Conservation (phyloP, 176 grass and related monocot species). For the maize (Zea mays) region DNA sequence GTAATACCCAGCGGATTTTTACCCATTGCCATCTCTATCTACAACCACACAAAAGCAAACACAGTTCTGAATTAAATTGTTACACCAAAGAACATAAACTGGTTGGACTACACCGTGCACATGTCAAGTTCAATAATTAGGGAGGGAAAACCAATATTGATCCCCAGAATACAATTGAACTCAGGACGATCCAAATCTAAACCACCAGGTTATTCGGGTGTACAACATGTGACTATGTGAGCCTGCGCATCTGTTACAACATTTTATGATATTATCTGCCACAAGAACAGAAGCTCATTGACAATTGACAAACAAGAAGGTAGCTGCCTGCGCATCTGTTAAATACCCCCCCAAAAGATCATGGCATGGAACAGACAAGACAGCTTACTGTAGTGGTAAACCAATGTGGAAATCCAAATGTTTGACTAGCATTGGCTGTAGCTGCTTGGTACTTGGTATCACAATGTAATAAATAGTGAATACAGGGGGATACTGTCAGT, state of each 20-base stretch:
- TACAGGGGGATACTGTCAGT: conserved; percentile 6
- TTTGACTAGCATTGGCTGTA: conserved; percentile 6
- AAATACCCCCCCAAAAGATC: conserved; percentile 36
- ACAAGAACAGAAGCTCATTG: conserved; percentile 23
- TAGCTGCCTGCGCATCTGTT: conserved; percentile 15
- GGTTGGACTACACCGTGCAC: not conserved
- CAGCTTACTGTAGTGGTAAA: not conserved
- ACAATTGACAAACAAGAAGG: not conserved
- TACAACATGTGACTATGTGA: conserved; percentile 45
- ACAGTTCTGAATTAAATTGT: not conserved
- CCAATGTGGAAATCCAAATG: not conserved
- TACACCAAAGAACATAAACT: not conserved
- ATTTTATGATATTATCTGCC: conserved; percentile 17
- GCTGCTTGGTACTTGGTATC: not conserved
- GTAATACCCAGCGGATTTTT: no score
- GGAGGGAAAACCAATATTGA: not conserved
- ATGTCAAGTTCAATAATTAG: not conserved
- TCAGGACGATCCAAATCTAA: not conserved
- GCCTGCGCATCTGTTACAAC: conserved; percentile 6
- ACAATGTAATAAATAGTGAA: not conserved
- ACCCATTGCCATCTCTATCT: no score
- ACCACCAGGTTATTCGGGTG: conserved; percentile 16
- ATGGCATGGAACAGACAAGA: conserved; percentile 41
- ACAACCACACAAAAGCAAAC: not conserved
- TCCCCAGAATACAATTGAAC: conserved; percentile 27